These are phyloP conservation scores for Suaeda aralocaspica DNA, from an alignment of 148 eudicot genomes.

Conservation along the genomic window DNA sequence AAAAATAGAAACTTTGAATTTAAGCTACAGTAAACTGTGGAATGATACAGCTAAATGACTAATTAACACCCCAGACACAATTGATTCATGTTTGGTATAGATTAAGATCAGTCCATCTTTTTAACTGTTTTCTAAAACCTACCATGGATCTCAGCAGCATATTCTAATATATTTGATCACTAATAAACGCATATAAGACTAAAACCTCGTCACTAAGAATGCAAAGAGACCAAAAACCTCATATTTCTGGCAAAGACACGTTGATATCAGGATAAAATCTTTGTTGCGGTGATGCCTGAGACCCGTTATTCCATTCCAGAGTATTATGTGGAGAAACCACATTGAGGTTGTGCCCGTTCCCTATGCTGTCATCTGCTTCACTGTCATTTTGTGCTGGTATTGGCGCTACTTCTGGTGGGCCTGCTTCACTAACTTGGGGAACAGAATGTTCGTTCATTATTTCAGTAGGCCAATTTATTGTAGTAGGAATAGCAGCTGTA, in stretches of 20 bases:
- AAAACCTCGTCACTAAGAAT: not conserved
- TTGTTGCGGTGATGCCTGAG: conserved; percentile 23
- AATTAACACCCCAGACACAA: not conserved
- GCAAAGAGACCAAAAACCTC: not conserved
- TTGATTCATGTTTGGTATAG: not conserved
- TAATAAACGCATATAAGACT: not conserved
- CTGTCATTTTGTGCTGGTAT: conserved; percentile 20
- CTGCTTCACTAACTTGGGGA: conserved; percentile 1
- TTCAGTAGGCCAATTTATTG: conserved; percentile 12
- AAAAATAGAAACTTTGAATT: not conserved
- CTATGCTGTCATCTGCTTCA: conserved; percentile 37
- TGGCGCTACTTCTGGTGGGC: conserved; percentile 8
- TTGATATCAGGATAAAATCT: conserved; percentile 33
- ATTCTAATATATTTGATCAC: not conserved
- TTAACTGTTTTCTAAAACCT: not conserved
- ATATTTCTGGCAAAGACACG: conserved; percentile 26
- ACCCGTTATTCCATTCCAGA: conserved; percentile 27
- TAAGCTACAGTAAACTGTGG: not conserved
- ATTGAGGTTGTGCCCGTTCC: conserved; percentile 36
- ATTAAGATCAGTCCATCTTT: not conserved
- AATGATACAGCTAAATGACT: conserved; percentile 9
- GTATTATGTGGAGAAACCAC: conserved; percentile 31
- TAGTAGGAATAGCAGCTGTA: conserved; percentile 4
- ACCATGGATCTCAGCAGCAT: too few relatives aligned
- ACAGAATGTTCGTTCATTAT: conserved; percentile 8